A percentile compares a stretch with the other conserved stretches of the same genome.
Conservation (phyloP, 1,139 yeast species). For the Yamadazyma atmosphaerica region DNA sequence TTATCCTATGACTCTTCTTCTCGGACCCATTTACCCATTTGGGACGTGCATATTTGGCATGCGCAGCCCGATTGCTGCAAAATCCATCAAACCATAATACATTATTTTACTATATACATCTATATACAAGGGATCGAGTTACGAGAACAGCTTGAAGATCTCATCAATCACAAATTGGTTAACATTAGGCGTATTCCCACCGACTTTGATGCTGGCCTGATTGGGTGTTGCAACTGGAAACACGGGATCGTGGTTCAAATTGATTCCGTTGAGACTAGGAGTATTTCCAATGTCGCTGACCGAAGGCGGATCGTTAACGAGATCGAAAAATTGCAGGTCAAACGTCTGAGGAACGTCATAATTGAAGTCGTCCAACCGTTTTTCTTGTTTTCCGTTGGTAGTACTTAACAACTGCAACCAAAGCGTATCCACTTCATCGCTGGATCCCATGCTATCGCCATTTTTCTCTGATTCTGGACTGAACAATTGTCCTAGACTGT, state of each 20-base stretch:
- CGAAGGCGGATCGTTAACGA: neutral
- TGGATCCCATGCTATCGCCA: neutral
- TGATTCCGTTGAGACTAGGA: neutral
- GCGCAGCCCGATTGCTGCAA: neutral
- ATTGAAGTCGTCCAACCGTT: neutral
- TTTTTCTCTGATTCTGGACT: neutral
- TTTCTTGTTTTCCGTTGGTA: neutral
- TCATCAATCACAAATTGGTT: constrained; percentile 1
- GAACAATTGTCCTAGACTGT: neutral
- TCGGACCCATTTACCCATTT: neutral
- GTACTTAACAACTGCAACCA: neutral
- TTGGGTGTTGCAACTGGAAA: too few species aligned
- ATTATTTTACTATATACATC: neutral
- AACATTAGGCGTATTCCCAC: neutral
- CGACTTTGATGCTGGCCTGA: neutral
- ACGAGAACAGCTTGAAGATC: neutral
- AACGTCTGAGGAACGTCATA: neutral
- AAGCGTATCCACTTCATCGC: neutral
- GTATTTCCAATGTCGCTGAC: neutral
- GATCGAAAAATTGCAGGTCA: neutral
- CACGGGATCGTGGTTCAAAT: neutral
- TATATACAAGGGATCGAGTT: constrained; percentile 1
- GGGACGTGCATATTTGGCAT: too few species aligned
- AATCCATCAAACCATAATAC: neutral
- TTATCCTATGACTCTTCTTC: too few species aligned